phyloP scores from a whole-genome alignment of 192 early-diverging fungal species.

The Coemansia guatemalensis region DNA sequence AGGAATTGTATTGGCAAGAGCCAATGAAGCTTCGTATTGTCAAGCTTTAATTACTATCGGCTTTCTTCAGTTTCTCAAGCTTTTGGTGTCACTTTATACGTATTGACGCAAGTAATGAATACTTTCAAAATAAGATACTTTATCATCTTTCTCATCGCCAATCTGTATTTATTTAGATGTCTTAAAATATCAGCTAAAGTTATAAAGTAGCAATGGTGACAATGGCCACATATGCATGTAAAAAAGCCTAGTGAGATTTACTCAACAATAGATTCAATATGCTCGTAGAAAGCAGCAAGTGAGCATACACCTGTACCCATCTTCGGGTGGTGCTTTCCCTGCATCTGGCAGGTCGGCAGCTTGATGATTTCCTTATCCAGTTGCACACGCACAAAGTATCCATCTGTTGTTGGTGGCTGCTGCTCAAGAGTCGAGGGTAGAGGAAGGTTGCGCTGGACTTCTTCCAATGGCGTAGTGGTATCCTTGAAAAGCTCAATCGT shows the following conservation, averaged over 20 bases:
- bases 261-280: constrained; percentile 7
- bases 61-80: no score
- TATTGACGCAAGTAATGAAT: no score
- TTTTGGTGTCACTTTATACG: no score
- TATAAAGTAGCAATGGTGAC: no score
- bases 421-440: background rate
- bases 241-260: no score
- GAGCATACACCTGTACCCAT: constrained; percentile 44
- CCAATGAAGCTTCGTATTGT: constrained; percentile 4
- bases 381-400: constrained; percentile 32
- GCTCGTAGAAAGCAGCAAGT: constrained; percentile 44
- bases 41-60: background rate
- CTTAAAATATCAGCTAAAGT: no score
- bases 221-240: no score
- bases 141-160: no score
- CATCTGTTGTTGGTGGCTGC: background rate
- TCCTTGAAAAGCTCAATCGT: constrained; percentile 47
- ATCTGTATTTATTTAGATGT: no score
- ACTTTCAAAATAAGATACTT: no score
- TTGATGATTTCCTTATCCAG: constrained; percentile 33
- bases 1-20: constrained; percentile 1
- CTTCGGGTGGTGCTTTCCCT: constrained; percentile 33
- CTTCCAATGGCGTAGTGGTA: background rate
- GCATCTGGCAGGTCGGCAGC: constrained; percentile 26
- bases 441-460: background rate